A percentile compares a stretch with the other conserved stretches of the same genome.
phyloP scores from a whole-genome alignment of 2,329 filamentous ascomycete species.

The Verticillium longisporum region DNA sequence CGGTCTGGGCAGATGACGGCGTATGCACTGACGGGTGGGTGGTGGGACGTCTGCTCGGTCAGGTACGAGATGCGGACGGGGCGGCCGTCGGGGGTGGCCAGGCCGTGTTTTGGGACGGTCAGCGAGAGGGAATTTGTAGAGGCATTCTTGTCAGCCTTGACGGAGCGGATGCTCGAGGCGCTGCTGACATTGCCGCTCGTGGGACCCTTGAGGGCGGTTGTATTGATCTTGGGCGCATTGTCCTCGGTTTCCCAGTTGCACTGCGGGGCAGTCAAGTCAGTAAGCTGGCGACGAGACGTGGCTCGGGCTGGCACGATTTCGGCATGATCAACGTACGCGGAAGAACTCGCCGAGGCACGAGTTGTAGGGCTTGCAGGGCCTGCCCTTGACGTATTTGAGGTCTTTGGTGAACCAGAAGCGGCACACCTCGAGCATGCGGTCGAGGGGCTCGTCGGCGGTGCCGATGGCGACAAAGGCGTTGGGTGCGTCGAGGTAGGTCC shows the following conservation, averaged over 20 bases:
- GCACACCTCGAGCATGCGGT: slow-evolving; percentile 89
- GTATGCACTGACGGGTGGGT: slow-evolving; percentile 95
- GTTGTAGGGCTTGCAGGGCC: slow-evolving; percentile 98
- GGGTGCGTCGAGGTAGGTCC: slow-evolving; percentile 94
- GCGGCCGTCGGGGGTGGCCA: slow-evolving; percentile 36
- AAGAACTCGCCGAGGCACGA: slow-evolving; percentile 97
- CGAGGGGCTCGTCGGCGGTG: slow-evolving; percentile 83
- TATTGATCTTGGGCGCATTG: slow-evolving; percentile 59
- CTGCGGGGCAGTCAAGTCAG: slow-evolving; percentile 32
- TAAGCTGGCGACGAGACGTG: neutral
- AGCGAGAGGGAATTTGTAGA: slow-evolving; percentile 37
- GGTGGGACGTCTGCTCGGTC: slow-evolving; percentile 96
- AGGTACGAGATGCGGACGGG: slow-evolving; percentile 82
- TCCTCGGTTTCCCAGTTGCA: slow-evolving; percentile 95
- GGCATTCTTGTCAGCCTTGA: slow-evolving; percentile 32
- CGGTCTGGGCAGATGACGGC: slow-evolving; percentile 88
- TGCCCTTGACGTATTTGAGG: slow-evolving; percentile 96
- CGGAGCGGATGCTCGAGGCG: slow-evolving; percentile 40
- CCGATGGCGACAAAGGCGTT: slow-evolving; percentile 81
- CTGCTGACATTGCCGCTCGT: slow-evolving; percentile 31
- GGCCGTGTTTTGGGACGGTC: slow-evolving; percentile 41
- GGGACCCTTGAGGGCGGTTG: slow-evolving; percentile 30
- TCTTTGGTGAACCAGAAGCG: slow-evolving; percentile 99
- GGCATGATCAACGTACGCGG: slow-evolving; percentile 50
- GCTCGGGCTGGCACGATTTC: neutral